These are phyloP conservation scores for Balansia obtecta DNA, from an alignment of 2,329 filamentous ascomycete genomes.

Conservation along the genomic window DNA sequence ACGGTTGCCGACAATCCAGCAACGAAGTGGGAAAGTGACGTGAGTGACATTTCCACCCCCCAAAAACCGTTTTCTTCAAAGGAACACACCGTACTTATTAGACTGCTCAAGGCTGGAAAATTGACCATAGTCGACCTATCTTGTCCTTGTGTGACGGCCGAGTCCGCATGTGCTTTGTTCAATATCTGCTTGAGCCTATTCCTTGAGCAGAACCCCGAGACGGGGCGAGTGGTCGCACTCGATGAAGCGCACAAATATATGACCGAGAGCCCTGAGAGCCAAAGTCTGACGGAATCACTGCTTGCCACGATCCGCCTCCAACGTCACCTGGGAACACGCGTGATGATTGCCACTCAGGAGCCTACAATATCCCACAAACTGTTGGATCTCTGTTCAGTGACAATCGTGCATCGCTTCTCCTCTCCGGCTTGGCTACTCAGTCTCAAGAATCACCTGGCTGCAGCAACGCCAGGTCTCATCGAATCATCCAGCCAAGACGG, in stretches of 20 bases:
- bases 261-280: constrained; percentile 38
- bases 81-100: not conserved
- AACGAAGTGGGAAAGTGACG: constrained; percentile 12
- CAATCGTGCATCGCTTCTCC: constrained; percentile 59
- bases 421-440: constrained; percentile 49
- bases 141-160: constrained; percentile 55
- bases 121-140: constrained; percentile 51
- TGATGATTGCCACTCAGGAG: constrained; percentile 67
- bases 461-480: constrained; percentile 6
- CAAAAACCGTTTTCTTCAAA: not conserved
- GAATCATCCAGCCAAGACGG: not conserved
- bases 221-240: constrained; percentile 52
- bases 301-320: constrained; percentile 55
- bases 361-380: constrained; percentile 57
- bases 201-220: constrained; percentile 32
- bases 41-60: constrained; percentile 1
- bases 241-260: constrained; percentile 76
- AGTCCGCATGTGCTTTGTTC: constrained; percentile 59
- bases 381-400: constrained; percentile 60
- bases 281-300: constrained; percentile 47
- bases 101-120: constrained; percentile 13
- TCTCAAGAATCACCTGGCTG: constrained; percentile 32
- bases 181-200: constrained; percentile 59
- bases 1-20: constrained; percentile 2
- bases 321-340: constrained; percentile 52